These are phyloP conservation scores for Linnemannia zychae DNA, from an alignment of 192 early-diverging fungal species.

Conservation along the genomic window DNA sequence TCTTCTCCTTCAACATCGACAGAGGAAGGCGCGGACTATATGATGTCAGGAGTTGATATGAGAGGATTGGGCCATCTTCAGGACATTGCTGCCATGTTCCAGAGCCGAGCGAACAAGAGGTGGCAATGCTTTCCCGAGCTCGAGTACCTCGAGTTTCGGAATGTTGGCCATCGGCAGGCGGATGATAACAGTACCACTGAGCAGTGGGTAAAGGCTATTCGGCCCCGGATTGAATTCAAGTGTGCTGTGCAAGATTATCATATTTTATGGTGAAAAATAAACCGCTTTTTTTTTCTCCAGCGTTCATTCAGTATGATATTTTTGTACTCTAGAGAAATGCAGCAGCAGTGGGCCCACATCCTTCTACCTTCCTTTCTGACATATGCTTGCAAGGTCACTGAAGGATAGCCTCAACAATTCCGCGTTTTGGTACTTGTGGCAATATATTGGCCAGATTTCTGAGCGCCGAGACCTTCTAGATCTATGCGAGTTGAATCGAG, in stretches of 20 bases:
- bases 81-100: neutral
- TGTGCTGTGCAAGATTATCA: neutral
- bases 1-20: neutral
- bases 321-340: too few relatives aligned
- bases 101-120: neutral
- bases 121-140: neutral
- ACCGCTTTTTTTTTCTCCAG: neutral
- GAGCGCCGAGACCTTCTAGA: neutral
- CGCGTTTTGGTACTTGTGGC: neutral
- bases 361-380: neutral
- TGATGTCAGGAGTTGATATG: conserved; percentile 1
- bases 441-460: neutral
- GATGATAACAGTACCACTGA: neutral
- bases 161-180: neutral
- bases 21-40: neutral
- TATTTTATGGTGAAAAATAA: neutral
- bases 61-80: neutral
- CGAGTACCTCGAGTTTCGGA: neutral
- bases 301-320: neutral
- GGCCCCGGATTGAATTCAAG: neutral
- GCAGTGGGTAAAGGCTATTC: neutral
- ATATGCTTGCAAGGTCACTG: neutral
- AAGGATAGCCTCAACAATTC: neutral
- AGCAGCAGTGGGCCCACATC: too few relatives aligned
- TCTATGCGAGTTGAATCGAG: neutral